Percentiles rank a stretch among this genome's conserved stretches.
These are phyloP conservation scores for Physcomitrium patens DNA, from an alignment of 225 moss, liverwort and hornwort genomes.

Conservation along the genomic window DNA sequence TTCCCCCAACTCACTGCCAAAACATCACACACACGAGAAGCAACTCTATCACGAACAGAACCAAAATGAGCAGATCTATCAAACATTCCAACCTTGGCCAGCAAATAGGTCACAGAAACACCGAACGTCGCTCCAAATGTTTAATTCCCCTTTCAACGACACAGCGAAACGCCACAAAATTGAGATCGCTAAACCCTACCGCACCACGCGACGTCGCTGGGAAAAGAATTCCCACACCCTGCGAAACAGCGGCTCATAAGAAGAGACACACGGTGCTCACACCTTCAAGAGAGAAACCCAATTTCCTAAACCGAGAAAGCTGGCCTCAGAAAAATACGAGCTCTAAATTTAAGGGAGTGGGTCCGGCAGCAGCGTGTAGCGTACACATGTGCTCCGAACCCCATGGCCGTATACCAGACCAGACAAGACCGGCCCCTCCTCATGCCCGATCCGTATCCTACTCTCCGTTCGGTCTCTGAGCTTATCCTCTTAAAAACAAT, in stretches of 20 bases:
- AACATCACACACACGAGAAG: not conserved
- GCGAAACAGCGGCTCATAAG: not conserved
- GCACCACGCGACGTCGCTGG: not conserved
- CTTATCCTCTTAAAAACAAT: not conserved
- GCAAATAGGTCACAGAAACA: conserved; percentile 16
- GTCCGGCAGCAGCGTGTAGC: conserved; percentile 18
- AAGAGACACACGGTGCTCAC: not conserved
- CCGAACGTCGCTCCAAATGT: conserved; percentile 13
- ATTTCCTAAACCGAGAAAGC: conserved; percentile 17
- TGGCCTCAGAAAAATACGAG: conserved; percentile 11
- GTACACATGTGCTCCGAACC: conserved; percentile 18
- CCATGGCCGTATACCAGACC: no score
- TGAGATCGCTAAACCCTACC: conserved; percentile 3
- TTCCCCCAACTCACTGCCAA: not conserved
- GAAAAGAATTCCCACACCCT: not conserved
- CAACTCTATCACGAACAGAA: not conserved
- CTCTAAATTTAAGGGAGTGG: conserved; percentile 24
- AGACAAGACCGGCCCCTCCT: no score
- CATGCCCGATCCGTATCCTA: conserved; percentile 13
- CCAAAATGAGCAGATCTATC: not conserved
- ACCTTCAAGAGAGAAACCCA: not conserved
- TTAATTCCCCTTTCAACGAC: not conserved
- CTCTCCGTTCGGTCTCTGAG: not conserved
- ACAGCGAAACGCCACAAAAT: not conserved
- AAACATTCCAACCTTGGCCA: conserved; percentile 23